Conservation (phyloP, 2,329 filamentous ascomycete species). For the Fusarium verrucosum region DNA sequence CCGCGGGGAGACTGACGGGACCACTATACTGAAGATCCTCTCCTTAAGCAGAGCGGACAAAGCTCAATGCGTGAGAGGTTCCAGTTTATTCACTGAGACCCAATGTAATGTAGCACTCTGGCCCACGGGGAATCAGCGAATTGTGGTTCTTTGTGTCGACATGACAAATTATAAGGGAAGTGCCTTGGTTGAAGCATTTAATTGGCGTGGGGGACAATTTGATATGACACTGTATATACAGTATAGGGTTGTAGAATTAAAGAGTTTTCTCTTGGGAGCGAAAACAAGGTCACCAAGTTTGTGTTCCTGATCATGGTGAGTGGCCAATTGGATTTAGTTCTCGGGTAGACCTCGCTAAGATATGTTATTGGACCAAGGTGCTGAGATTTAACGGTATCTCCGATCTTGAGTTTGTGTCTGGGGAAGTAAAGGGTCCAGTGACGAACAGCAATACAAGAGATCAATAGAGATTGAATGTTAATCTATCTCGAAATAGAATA, state of each 20-base stretch:
- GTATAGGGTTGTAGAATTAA: not conserved
- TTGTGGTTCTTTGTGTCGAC: constrained; percentile 3
- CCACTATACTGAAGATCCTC: constrained; percentile 21
- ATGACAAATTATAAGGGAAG: not conserved
- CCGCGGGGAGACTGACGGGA: constrained; percentile 18
- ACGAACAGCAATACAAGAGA: not conserved
- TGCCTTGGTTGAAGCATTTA: not conserved
- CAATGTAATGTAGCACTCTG: too few relatives aligned
- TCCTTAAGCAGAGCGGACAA: constrained; percentile 16
- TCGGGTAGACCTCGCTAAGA: not conserved
- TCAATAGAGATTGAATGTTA: not conserved
- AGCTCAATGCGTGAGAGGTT: constrained; percentile 7
- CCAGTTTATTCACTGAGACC: constrained; percentile 4
- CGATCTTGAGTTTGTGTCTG: not conserved
- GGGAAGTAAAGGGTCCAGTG: not conserved
- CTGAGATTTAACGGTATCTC: not conserved
- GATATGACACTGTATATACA: not conserved
- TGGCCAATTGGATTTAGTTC: not conserved
- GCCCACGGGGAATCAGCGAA: not conserved
- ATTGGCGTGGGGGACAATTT: not conserved
- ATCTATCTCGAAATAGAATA: not conserved
- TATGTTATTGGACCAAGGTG: not conserved
- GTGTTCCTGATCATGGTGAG: not conserved
- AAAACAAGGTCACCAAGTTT: not conserved
- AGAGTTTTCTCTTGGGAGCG: constrained; percentile 7